These are phyloP conservation scores for Solanum habrochaites DNA, from an alignment of 257 asterid species.

Conservation along the genomic window DNA sequence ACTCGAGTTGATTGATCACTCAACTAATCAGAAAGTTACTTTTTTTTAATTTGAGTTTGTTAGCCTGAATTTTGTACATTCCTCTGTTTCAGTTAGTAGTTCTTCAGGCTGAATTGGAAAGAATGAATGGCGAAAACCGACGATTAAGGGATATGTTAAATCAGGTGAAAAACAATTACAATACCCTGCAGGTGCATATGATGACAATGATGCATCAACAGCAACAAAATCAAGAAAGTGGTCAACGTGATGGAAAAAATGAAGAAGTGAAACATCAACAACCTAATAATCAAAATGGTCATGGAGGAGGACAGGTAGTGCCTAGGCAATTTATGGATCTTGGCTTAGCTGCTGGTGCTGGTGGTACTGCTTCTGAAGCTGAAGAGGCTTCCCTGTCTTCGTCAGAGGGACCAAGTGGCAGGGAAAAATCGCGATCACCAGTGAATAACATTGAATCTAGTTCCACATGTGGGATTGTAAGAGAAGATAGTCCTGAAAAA, in stretches of 20 bases:
- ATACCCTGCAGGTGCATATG: constrained; percentile 44
- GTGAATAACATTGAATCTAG: constrained; percentile 11
- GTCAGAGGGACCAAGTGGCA: constrained; percentile 36
- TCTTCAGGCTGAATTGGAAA: constrained; percentile 58
- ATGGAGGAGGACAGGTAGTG: constrained; percentile 11
- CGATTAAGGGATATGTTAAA: constrained; percentile 32
- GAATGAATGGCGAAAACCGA: constrained; percentile 42
- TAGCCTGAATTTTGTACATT: neutral
- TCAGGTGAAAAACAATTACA: constrained; percentile 36
- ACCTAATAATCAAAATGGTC: constrained; percentile 4
- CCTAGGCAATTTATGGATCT: constrained; percentile 89
- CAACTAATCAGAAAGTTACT: neutral
- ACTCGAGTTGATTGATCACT: neutral
- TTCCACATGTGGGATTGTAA: neutral
- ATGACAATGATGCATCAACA: constrained; percentile 40
- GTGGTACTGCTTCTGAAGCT: constrained; percentile 6
- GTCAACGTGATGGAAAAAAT: constrained; percentile 1
- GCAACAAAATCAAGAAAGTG: constrained; percentile 13
- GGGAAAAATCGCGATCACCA: constrained; percentile 22
- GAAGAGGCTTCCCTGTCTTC: constrained; percentile 52
- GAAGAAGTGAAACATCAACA: neutral
- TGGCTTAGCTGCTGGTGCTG: constrained; percentile 30
- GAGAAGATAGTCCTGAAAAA: constrained; percentile 30
- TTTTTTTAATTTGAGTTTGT: neutral
- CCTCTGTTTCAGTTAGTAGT: constrained; percentile 19